Conservation (phyloP, 306 rosid species). For the Trichosanthes cucumerina region DNA sequence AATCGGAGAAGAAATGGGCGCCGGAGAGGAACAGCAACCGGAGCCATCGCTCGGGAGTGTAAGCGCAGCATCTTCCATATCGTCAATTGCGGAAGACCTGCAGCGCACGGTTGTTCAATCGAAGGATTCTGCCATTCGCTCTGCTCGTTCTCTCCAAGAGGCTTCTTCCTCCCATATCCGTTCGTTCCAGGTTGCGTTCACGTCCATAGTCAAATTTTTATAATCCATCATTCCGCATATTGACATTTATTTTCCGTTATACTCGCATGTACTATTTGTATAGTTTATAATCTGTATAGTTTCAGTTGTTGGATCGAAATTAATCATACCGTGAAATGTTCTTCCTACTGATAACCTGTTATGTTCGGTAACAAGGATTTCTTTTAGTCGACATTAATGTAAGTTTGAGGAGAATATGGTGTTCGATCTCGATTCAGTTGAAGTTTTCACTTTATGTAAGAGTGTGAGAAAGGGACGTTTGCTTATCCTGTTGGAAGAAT, state of each 20-base stretch:
- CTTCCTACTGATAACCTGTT: background rate
- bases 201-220: background rate
- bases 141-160: conserved; percentile 54
- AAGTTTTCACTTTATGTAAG: background rate
- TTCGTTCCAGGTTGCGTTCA: conserved; percentile 40
- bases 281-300: background rate
- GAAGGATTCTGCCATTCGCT: conserved; percentile 48
- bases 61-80: conserved; percentile 17
- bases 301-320: background rate
- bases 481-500: background rate
- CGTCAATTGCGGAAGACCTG: conserved; percentile 59
- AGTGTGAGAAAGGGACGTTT: background rate
- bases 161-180: conserved; percentile 43
- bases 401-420: background rate
- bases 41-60: conserved; percentile 23
- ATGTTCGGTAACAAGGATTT: background rate
- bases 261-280: background rate
- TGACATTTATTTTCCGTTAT: background rate
- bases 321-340: background rate
- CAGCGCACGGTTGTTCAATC: conserved; percentile 44
- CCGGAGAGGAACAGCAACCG: conserved; percentile 19
- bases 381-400: background rate
- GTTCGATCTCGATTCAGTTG: background rate
- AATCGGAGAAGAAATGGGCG: conserved; percentile 16
- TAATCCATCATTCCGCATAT: background rate